phyloP scores from a whole-genome alignment of 768 basidiomycete genomes.

The Dioszegia aurantiaca region DNA sequence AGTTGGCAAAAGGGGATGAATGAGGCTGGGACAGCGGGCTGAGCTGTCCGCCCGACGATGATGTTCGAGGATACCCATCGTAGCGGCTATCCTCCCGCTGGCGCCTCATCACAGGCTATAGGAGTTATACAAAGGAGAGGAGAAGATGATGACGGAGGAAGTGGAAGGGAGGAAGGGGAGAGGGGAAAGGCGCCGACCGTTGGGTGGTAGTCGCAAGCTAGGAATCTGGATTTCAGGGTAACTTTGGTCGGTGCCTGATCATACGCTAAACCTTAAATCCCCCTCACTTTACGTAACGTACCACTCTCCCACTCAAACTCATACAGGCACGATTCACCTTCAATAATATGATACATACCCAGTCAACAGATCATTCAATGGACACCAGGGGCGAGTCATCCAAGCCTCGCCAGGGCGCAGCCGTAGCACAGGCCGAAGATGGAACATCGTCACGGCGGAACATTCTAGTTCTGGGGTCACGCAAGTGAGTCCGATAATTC shows the following conservation, averaged over 20 bases:
- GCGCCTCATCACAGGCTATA: conserved; percentile 91
- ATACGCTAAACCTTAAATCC: neutral
- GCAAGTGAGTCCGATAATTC: conserved; percentile 37
- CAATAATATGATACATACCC: too few relatives aligned
- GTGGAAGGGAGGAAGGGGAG: neutral
- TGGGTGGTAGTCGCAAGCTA: too few relatives aligned
- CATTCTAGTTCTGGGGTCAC: conserved; percentile 47
- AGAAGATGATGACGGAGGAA: neutral
- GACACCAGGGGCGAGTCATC: conserved; percentile 32
- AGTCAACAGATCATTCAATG: too few relatives aligned
- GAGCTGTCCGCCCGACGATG: conserved; percentile 5
- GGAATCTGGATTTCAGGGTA: too few relatives aligned
- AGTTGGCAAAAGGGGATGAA: conserved; percentile 7
- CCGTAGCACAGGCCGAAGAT: neutral
- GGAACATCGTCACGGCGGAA: conserved; percentile 33
- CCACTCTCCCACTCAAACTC: too few relatives aligned
- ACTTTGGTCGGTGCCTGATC: too few relatives aligned
- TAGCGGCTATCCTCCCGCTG: conserved; percentile 21
- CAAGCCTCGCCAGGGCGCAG: conserved; percentile 16
- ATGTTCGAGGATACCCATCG: conserved; percentile 10
- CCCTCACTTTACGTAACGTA: too few relatives aligned
- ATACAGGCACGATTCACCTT: too few relatives aligned
- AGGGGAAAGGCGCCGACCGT: too few relatives aligned
- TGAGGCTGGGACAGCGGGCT: neutral
- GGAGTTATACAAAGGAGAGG: too few relatives aligned